Base-by-base conservation (phyloP, 2,329 filamentous ascomycete genomes). In the Neurospora sp. region DNA sequence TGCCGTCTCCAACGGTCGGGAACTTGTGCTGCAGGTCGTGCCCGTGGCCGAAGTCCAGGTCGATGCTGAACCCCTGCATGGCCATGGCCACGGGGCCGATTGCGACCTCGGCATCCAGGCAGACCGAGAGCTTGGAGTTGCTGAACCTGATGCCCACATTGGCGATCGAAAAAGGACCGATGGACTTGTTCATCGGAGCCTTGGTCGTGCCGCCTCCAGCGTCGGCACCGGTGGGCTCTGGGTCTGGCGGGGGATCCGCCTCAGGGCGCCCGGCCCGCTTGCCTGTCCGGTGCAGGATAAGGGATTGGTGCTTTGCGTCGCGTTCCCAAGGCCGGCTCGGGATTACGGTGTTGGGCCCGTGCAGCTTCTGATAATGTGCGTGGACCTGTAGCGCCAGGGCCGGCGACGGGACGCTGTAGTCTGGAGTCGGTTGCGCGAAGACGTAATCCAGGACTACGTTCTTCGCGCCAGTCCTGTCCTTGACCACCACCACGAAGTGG, bases 131-230 rank as follows among this genome's bases (percentile, higher is more conserved):
- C 2, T 12, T 70, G 8, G 76, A 72, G 52, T 77, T 70, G 17
- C 74, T 73, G 71, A 79, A 82, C 67, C 79, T 76, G 66, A 83
- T 74, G 1, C 77, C 77, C 19, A 83, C 72, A 62, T 79, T 80
- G 66, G 72, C 74, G 67, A 83, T 78, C 0, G 76, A 74, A 0
- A 83, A 68, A 0, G 78, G 76, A 1, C 79, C 77, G 1, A 73
- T 38, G 36, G 71, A 76, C 70, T 78, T 80, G 69, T 79, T 78
- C 57, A 74, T 70, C 0, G 75, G 74, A 0, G 76, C 78, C 46
- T 72, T 71, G 12, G 74, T 40, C 66, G 70, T 69, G 36, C 67
- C 68, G 17, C 69, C 67, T 66, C 68, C 71, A 19, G 39, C 39
- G 39, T 40, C 39, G 39, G 39, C 39, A 39, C 12, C 12, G 39